Conservation (phyloP, 2,329 filamentous ascomycete genomes). For the Daldinia eschscholtzii region DNA sequence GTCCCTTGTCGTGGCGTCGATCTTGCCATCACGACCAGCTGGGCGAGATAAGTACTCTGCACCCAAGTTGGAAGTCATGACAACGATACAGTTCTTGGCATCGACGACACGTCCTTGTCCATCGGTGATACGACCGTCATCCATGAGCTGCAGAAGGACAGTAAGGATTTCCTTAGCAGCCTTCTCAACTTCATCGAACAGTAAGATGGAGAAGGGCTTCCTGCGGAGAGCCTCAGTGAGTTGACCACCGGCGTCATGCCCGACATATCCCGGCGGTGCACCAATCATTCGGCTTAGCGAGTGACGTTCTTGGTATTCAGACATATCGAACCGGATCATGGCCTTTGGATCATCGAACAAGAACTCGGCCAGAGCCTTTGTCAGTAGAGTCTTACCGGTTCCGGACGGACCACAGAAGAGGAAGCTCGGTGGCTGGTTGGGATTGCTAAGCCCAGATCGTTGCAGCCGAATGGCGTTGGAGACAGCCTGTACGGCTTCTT, state of each 20-base stretch:
- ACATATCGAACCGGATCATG: constrained; percentile 99
- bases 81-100: constrained; percentile 97
- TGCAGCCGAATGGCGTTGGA: constrained; percentile 97
- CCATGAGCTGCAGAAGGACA: constrained; percentile 98
- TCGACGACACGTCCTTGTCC: constrained; percentile 96
- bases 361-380: constrained; percentile 97
- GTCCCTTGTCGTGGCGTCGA: constrained; percentile 87
- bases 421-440: constrained; percentile 97
- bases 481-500: constrained; percentile 91
- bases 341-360: constrained; percentile 96
- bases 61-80: constrained; percentile 98
- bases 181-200: constrained; percentile 99
- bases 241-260: constrained; percentile 95
- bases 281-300: constrained; percentile 97
- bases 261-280: constrained; percentile 95
- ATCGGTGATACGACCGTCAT: constrained; percentile 97
- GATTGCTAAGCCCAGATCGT: constrained; percentile 92
- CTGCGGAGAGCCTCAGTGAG: constrained; percentile 94
- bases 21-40: constrained; percentile 81
- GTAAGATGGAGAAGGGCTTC: constrained; percentile 95
- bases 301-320: constrained; percentile 98
- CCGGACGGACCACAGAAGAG: constrained; percentile 98
- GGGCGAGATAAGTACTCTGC: constrained; percentile 92
- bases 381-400: constrained; percentile 97
- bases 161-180: constrained; percentile 97